Conservation (phyloP, 2,329 filamentous ascomycete genomes). For the Chrysoporthe deuterocubensis region DNA sequence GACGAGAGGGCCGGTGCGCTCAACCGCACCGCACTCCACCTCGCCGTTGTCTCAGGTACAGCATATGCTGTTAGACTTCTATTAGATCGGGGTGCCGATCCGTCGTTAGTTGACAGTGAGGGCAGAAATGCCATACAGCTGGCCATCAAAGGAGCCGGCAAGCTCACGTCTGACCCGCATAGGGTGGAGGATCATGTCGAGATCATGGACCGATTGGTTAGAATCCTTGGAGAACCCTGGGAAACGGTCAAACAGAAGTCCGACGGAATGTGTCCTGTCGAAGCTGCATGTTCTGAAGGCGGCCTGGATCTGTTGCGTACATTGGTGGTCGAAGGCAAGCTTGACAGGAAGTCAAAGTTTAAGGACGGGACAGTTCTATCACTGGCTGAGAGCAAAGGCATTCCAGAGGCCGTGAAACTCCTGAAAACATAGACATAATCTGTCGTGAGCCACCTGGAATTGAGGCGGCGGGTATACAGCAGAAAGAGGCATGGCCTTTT, state of each 20-base stretch:
- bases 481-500: no score
- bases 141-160: slow-evolving; percentile 18
- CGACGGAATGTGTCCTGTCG: not conserved
- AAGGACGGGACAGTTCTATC: not conserved
- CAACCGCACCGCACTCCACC: slow-evolving; percentile 20
- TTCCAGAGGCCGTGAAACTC: not conserved
- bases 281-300: not conserved
- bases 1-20: slow-evolving; percentile 23
- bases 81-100: slow-evolving; percentile 15
- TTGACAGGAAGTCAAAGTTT: not conserved
- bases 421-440: no score
- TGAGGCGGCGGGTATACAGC: no score
- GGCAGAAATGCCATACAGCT: slow-evolving; percentile 19
- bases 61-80: slow-evolving; percentile 21
- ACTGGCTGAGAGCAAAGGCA: not conserved
- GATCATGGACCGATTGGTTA: slow-evolving; percentile 21
- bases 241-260: not conserved
- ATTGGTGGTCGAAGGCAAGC: not conserved
- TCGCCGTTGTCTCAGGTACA: slow-evolving; percentile 15
- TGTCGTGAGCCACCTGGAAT: no score
- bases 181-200: slow-evolving; percentile 26
- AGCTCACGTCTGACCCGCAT: slow-evolving; percentile 14
- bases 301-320: not conserved
- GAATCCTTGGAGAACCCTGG: not conserved
- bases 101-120: slow-evolving; percentile 3